A percentile compares a stretch with the other conserved stretches of the same genome.
Evolutionary conservation across 208 protist species (phyloP).

Genomic region (Naegleria fowleri): DNA sequence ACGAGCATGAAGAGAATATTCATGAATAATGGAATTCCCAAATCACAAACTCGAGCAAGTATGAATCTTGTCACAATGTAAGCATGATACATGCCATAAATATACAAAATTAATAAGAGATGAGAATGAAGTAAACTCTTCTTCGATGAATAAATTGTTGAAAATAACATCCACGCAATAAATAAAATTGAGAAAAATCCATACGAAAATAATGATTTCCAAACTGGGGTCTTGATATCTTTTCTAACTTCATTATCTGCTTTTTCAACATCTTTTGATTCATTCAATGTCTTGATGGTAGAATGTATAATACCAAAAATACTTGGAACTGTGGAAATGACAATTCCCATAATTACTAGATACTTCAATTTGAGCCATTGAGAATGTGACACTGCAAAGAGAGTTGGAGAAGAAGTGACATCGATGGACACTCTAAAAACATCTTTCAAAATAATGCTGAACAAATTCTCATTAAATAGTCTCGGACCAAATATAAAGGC

Average conservation of each 20-base stretch:
- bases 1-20: neutral
- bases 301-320: neutral
- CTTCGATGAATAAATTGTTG: neutral
- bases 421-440: neutral
- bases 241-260: neutral
- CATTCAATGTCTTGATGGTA: neutral
- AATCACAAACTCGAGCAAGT: neutral
- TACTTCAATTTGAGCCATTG: neutral
- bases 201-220: neutral
- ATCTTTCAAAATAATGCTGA: no score
- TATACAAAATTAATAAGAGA: neutral
- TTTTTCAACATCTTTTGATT: neutral
- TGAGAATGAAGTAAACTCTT: neutral
- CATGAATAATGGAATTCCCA: neutral
- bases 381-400: neutral
- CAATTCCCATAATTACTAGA: neutral
- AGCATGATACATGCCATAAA: neutral
- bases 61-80: constrained; percentile 4
- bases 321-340: neutral
- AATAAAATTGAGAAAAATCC: neutral
- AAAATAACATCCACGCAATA: neutral
- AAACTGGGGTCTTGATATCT: neutral
- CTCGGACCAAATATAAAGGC: neutral
- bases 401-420: neutral
- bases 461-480: neutral